A percentile compares a stretch with the other conserved stretches of the same genome.
Evolutionary conservation across 2,329 filamentous ascomycete species (phyloP).

Genomic region (Epichloe uncinata): DNA sequence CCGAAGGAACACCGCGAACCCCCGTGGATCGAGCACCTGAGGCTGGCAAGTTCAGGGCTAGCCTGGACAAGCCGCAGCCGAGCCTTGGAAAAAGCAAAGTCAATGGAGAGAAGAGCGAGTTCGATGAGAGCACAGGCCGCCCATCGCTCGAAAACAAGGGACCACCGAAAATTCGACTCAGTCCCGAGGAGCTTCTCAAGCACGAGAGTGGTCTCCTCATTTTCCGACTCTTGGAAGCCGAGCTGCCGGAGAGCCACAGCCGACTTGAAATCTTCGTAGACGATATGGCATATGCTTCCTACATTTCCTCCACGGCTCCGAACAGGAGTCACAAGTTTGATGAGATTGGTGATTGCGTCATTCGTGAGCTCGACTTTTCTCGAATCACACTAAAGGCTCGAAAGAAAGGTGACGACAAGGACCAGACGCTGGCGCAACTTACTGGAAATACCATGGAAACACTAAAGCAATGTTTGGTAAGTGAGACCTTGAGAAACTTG

Average conservation of each 20-base stretch:
- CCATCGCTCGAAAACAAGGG: slow-evolving; percentile 30
- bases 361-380: slow-evolving; percentile 94
- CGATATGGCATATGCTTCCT: slow-evolving; percentile 86
- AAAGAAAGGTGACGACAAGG: slow-evolving; percentile 63
- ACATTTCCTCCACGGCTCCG: slow-evolving; percentile 64
- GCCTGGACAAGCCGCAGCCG: slow-evolving; percentile 15
- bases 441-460: slow-evolving; percentile 77
- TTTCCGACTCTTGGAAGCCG: slow-evolving; percentile 85
- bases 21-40: slow-evolving; percentile 13
- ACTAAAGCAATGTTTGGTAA: slow-evolving; percentile 72
- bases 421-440: slow-evolving; percentile 68
- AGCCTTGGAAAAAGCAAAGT: background rate
- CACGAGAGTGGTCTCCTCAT: slow-evolving; percentile 88
- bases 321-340: slow-evolving; percentile 61
- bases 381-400: slow-evolving; percentile 78
- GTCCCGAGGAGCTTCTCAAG: slow-evolving; percentile 64
- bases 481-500: slow-evolving; percentile 16
- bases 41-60: slow-evolving; percentile 32
- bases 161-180: slow-evolving; percentile 65
- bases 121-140: slow-evolving; percentile 20
- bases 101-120: slow-evolving; percentile 11
- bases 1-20: slow-evolving; percentile 2
- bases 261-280: slow-evolving; percentile 86
- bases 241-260: slow-evolving; percentile 62
- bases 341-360: slow-evolving; percentile 89